Base-by-base conservation (phyloP, 2,329 filamentous ascomycete genomes). In the Monosporascus sp. region DNA sequence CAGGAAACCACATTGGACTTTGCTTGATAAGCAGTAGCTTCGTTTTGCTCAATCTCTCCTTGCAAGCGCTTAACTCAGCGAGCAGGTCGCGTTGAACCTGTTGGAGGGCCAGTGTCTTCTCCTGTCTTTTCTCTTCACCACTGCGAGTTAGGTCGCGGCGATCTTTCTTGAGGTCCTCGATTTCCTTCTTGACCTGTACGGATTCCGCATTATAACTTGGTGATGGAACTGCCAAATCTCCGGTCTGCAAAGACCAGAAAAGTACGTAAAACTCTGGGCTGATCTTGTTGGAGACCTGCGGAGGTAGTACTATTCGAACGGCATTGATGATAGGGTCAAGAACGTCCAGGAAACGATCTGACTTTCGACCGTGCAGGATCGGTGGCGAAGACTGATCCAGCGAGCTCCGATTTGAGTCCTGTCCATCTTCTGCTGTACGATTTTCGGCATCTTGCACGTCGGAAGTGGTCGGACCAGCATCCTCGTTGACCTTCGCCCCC, bases 161-260 rank as follows among this genome's bases (percentile, higher is more conserved):
- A 62, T 94, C 87, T 54, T 80, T 84, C 61, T 83, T 83, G 52
- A 94, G 77, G 1, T 84, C 79, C 36, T 83, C 77, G 48, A 87
- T 81, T 64, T 87, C 84, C 52, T 82, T 83, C 60, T 86, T 82
- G 22, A 91, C 76, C 8, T 84, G 80, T 20, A 84, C 82, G 37
- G 86, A 85, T 66, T 95, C 91, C 17, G 84, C 81, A 48, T 88
- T 81, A 67, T 99, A 99, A 56, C 87, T 88, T 36, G 84, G 80
- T 56, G 84, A 84, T 1, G 90, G 89, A 58, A 92, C 85, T 53
- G 84, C 82, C 53, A 97, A 77, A 67, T 99, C 93, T 46, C 88
- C 85, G 3, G 95, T 80, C 27, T 91, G 86, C 14, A 97, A 78
- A 49, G 92, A 87, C 94, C 94, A 99, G 72, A 99, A 99, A 0